phyloP scores from a whole-genome alignment of 768 basidiomycete species.

The Suillus lakei region DNA sequence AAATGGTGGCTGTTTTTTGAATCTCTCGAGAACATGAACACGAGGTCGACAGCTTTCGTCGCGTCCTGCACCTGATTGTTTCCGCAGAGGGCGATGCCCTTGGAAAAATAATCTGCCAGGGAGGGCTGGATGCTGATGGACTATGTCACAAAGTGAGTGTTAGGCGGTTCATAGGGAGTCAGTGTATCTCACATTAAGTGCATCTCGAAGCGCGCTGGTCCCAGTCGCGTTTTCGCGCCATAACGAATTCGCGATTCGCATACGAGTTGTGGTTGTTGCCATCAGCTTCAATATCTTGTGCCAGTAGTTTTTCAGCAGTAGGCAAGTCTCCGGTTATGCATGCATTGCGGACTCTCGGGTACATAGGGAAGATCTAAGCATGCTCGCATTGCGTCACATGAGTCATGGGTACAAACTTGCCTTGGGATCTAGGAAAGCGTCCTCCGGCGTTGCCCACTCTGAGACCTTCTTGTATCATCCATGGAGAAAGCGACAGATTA shows the following conservation, averaged over 20 bases:
- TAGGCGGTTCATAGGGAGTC: not conserved
- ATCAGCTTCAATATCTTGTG: not conserved
- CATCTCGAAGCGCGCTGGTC: not conserved
- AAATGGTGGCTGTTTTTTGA: no score
- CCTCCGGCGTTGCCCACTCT: not conserved
- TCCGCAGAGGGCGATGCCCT: no score
- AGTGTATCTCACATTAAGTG: not conserved
- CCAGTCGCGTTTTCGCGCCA: not conserved
- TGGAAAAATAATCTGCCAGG: no score
- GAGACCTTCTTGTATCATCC: not conserved
- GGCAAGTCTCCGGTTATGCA: not conserved
- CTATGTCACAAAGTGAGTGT: no score
- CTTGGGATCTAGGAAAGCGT: not conserved
- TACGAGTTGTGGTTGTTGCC: not conserved
- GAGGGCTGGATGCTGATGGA: no score
- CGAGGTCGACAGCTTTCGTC: no score
- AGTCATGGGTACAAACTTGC: not conserved
- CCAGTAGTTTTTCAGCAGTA: not conserved
- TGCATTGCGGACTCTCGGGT: not conserved
- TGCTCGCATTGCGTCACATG: not conserved
- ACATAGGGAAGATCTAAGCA: not conserved
- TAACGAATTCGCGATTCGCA: not conserved
- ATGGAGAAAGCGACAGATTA: not conserved
- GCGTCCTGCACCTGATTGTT: no score
- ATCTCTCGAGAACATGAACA: no score